Base-by-base conservation (phyloP, 2,329 filamentous ascomycete species). In the Paecilomyces sp. region DNA sequence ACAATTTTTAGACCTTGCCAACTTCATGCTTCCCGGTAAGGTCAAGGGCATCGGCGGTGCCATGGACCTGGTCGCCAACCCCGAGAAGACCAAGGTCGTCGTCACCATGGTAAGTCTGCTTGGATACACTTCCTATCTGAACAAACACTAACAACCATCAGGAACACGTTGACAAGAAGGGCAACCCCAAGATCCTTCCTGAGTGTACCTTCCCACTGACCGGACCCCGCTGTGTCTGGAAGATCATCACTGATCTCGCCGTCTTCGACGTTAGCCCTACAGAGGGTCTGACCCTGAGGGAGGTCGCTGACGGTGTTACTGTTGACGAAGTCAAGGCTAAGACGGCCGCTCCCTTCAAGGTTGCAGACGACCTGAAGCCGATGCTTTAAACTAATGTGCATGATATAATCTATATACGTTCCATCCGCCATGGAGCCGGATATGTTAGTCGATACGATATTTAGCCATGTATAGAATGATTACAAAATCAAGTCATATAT, bases 1-100 rank as follows among this genome's bases (percentile, higher is more conserved):
- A 67, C 31, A 15, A n/a, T 13, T 6, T 12, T 15, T 36, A 59
- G 91, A 95, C 71, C 77, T 95, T 57, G 91, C 91, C 59, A 94
- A 94, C 78, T 95, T 91, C 80, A 94, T 94, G 88, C 88, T 95
- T 65, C 91, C 91, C 0, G 91, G 91, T 51, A 92, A 92, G 75
- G 84, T 63, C 18, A 92, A 92, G 81, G 90, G 90, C 33, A 92
- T 93, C 84, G 90, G 90, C 61, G 86, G 86, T 54, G 86, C 86
- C 24, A 88, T 88, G 86, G 86, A 88, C 69, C 76, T 88, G 2
- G 85, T 88, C 4, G 84, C 83, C 55, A 88, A 88, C 73, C 86
- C 86, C 1, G 83, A 86, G 66, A 80, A 80, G 67, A 88, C 86
- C 65, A 88, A 87, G 78, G 86, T 90, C 63, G 85, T 90, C 15